Conservation (phyloP, 2,329 filamentous ascomycete species). For the Alternaria brassicae region DNA sequence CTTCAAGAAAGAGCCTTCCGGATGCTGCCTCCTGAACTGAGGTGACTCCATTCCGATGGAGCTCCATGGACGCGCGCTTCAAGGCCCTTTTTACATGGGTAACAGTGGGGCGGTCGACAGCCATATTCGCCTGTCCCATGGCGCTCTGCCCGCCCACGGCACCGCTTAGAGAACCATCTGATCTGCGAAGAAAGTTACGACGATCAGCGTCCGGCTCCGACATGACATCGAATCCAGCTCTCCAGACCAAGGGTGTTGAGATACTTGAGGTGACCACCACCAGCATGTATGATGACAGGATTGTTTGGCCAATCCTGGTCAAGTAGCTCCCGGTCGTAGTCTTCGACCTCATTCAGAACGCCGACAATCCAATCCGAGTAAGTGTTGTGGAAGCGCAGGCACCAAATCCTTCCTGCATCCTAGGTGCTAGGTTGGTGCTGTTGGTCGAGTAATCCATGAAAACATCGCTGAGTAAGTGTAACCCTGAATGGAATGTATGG, state of each 20-base stretch:
- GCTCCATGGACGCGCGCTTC: slow-evolving; percentile 19
- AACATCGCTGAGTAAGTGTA: too few relatives aligned
- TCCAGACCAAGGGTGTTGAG: background rate
- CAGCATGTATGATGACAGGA: too few relatives aligned
- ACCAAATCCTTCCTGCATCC: slow-evolving; percentile 35
- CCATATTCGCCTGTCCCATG: slow-evolving; percentile 26
- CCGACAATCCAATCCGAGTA: slow-evolving; percentile 30
- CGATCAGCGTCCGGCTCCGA: slow-evolving; percentile 23
- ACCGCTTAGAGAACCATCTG: slow-evolving; percentile 33
- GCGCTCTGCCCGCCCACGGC: slow-evolving; percentile 31
- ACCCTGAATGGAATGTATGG: slow-evolving; percentile 18
- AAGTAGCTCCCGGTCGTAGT: too few relatives aligned
- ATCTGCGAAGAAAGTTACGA: slow-evolving; percentile 24
- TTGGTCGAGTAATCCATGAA: slow-evolving; percentile 10
- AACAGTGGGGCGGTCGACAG: slow-evolving; percentile 26
- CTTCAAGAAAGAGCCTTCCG: slow-evolving; percentile 31
- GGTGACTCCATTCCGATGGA: slow-evolving; percentile 35
- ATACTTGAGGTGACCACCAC: too few relatives aligned
- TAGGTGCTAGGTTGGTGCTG: slow-evolving; percentile 14
- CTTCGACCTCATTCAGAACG: too few relatives aligned
- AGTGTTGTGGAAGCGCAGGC: slow-evolving; percentile 33
- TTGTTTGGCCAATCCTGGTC: too few relatives aligned
- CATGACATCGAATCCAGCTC: slow-evolving; percentile 29
- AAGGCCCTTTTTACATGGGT: slow-evolving; percentile 33
- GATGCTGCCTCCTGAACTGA: slow-evolving; percentile 38